A percentile compares a stretch with the other conserved stretches of the same genome.
Conservation (phyloP, 2,329 filamentous ascomycete species). For the Cladosporium phlei region DNA sequence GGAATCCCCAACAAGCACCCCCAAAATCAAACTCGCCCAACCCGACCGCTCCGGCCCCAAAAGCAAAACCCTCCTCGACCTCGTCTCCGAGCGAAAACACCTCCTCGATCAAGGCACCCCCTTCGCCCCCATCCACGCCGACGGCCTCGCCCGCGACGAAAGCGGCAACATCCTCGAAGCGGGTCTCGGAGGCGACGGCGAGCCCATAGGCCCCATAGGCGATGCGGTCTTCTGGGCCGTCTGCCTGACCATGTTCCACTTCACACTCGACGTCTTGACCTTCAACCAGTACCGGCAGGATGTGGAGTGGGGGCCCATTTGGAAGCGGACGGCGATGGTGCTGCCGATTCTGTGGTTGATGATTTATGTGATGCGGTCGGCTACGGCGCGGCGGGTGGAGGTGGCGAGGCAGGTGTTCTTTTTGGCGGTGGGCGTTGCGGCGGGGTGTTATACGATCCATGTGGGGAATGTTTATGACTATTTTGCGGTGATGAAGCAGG, state of each 20-base stretch:
- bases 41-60: slow-evolving; percentile 62
- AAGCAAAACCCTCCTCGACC: slow-evolving; percentile 66
- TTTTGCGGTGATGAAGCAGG: slow-evolving; percentile 83
- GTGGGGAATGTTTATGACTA: slow-evolving; percentile 78
- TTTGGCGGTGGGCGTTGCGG: slow-evolving; percentile 53
- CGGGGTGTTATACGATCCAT: slow-evolving; percentile 75
- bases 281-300: slow-evolving; percentile 72
- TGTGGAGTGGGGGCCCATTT: slow-evolving; percentile 56
- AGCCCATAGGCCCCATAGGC: slow-evolving; percentile 43
- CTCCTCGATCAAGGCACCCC: slow-evolving; percentile 45
- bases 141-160: slow-evolving; percentile 29
- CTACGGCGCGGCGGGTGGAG: slow-evolving; percentile 40
- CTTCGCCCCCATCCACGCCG: slow-evolving; percentile 42
- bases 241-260: slow-evolving; percentile 66
- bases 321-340: slow-evolving; percentile 46
- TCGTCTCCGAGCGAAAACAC: slow-evolving; percentile 59
- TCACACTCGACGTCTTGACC: slow-evolving; percentile 73
- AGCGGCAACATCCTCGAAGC: slow-evolving; percentile 33
- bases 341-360: slow-evolving; percentile 42
- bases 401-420: slow-evolving; percentile 53
- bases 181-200: slow-evolving; percentile 36
- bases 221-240: slow-evolving; percentile 48
- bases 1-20: slow-evolving; percentile 37
- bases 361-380: slow-evolving; percentile 41
- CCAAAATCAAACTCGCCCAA: slow-evolving; percentile 60